Percentiles rank a stretch among this genome's conserved stretches.
These are phyloP conservation scores for Trypethelium eluteriae DNA, from an alignment of 495 filamentous ascomycete genomes.

Conservation along the genomic window DNA sequence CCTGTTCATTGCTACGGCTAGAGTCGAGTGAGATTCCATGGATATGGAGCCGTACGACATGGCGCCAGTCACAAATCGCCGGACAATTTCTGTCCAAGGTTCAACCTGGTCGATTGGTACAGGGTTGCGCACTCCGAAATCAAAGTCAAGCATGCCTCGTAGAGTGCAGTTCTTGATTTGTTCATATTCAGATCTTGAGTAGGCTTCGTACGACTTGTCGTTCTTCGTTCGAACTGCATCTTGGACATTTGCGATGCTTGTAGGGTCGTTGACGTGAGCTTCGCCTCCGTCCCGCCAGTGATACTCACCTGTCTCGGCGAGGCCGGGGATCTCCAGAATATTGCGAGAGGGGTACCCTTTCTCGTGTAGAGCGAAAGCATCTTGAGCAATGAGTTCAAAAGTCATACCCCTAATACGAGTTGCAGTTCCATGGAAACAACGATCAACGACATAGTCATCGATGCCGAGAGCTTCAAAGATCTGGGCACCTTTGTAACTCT, in stretches of 20 bases:
- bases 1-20: slow-evolving; percentile 97
- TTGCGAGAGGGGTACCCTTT: slow-evolving; percentile 80
- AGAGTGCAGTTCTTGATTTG: slow-evolving; percentile 97
- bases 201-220: slow-evolving; percentile 98
- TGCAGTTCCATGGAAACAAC: slow-evolving; percentile 92
- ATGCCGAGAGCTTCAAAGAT: slow-evolving; percentile 99
- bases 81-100: slow-evolving; percentile 97
- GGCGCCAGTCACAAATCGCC: slow-evolving; percentile 95
- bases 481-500: slow-evolving; percentile 98
- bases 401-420: slow-evolving; percentile 94
- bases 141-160: slow-evolving; percentile 93
- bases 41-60: slow-evolving; percentile 99
- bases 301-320: slow-evolving; percentile 94
- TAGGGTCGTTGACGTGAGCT: slow-evolving; percentile 94
- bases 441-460: slow-evolving; percentile 89
- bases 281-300: slow-evolving; percentile 99
- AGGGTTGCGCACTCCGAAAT: slow-evolving; percentile 78
- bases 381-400: slow-evolving; percentile 90
- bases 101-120: slow-evolving; percentile 98
- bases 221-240: slow-evolving; percentile 98
- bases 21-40: slow-evolving; percentile 96
- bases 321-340: slow-evolving; percentile 71
- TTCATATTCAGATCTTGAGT: slow-evolving; percentile 89
- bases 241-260: slow-evolving; percentile 93
- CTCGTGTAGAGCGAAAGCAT: slow-evolving; percentile 96